phyloP scores from a whole-genome alignment of 352 stramenopile species.

The Phytophthora hibernalis region DNA sequence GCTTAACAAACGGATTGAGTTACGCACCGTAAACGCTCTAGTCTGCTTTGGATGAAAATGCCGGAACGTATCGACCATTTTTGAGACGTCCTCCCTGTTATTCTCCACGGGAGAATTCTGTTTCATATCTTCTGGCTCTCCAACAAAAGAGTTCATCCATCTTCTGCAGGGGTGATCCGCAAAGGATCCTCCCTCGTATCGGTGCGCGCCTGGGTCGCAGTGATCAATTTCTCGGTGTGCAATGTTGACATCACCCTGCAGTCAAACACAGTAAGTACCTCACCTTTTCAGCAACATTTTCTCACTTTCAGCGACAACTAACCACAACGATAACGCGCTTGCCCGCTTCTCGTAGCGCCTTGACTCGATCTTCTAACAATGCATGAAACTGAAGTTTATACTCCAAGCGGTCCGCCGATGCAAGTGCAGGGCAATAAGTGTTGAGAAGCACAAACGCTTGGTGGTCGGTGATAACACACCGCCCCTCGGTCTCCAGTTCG shows the following conservation, averaged over 20 bases:
- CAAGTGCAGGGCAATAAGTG: slow-evolving; percentile 86
- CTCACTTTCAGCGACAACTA: slow-evolving; percentile 9
- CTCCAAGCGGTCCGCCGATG: slow-evolving; percentile 73
- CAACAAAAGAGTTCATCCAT: slow-evolving; percentile 71
- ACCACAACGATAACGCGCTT: slow-evolving; percentile 79
- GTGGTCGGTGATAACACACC: slow-evolving; percentile 90
- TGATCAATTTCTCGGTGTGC: slow-evolving; percentile 83
- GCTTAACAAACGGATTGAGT: background rate
- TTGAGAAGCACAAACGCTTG: slow-evolving; percentile 90
- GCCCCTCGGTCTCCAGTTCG: slow-evolving; percentile 80
- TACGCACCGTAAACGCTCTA: slow-evolving; percentile 83
- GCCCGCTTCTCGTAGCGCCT: slow-evolving; percentile 48
- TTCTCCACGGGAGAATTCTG: background rate
- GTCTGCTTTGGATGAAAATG: slow-evolving; percentile 72
- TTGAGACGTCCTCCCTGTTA: slow-evolving; percentile 1
- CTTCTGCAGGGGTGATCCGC: slow-evolving; percentile 67
- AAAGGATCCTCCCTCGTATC: slow-evolving; percentile 48
- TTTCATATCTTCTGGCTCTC: slow-evolving; percentile 14
- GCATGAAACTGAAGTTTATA: slow-evolving; percentile 89
- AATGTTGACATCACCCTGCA: slow-evolving; percentile 88
- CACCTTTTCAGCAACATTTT: background rate
- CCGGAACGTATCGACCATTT: slow-evolving; percentile 85
- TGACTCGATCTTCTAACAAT: slow-evolving; percentile 72
- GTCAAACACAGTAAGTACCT: slow-evolving; percentile 9
- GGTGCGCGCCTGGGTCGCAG: slow-evolving; percentile 53